Conservation (phyloP, 176 grass and related monocot species). For the Aegilops longissima region DNA sequence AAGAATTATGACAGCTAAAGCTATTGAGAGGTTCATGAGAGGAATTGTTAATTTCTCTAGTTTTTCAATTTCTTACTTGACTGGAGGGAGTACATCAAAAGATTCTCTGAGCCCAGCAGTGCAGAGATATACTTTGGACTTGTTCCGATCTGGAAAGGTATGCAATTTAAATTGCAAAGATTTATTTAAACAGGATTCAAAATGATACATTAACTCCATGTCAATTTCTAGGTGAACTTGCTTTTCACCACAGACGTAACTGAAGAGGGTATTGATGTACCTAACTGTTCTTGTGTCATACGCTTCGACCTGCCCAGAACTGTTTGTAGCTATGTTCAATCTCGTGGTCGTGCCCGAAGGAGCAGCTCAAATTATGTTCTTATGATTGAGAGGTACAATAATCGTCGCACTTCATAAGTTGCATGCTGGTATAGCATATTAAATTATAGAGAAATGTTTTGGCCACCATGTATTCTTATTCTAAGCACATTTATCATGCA, state of each 20-base stretch:
- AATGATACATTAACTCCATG: constrained; percentile 14
- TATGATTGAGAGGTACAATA: constrained; percentile 84
- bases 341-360: constrained; percentile 76
- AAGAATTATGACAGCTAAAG: constrained; percentile 92
- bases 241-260: constrained; percentile 96
- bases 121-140: constrained; percentile 73
- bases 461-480: neutral
- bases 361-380: constrained; percentile 67
- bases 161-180: neutral
- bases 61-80: constrained; percentile 81
- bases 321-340: constrained; percentile 85
- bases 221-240: constrained; percentile 73
- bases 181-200: constrained; percentile 6
- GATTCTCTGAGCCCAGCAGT: constrained; percentile 70
- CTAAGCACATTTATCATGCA: neutral
- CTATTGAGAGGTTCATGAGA: constrained; percentile 71
- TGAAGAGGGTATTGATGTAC: constrained; percentile 88
- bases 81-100: constrained; percentile 77
- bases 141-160: constrained; percentile 84
- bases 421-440: constrained; percentile 22
- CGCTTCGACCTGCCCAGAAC: constrained; percentile 92
- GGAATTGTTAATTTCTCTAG: constrained; percentile 68
- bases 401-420: constrained; percentile 11
- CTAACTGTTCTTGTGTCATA: constrained; percentile 93
- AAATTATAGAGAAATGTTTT: neutral